phyloP scores from a whole-genome alignment of 1,284 basidiomycete genomes.

The Athelia sp. region DNA sequence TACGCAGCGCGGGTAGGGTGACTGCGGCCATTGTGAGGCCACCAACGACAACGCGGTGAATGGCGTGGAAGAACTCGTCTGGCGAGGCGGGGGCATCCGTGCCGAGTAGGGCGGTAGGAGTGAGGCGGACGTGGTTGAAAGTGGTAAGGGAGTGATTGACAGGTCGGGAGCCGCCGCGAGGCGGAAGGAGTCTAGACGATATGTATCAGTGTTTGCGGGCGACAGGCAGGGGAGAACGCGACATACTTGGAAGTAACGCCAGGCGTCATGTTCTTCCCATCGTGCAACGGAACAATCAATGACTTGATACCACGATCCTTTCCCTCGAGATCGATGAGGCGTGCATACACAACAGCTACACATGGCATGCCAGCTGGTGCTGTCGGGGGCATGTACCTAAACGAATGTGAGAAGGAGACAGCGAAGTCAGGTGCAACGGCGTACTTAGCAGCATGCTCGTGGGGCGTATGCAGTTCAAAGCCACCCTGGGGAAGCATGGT shows the following conservation, averaged over 20 bases:
- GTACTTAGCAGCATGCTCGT: conserved; percentile 31
- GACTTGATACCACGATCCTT: conserved; percentile 27
- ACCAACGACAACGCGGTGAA: background rate
- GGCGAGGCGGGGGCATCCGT: background rate
- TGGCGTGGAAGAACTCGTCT: background rate
- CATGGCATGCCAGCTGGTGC: conserved; percentile 27
- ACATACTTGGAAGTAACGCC: conserved; percentile 24
- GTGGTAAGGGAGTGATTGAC: background rate
- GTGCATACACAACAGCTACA: conserved; percentile 30
- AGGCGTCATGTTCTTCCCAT: conserved; percentile 26
- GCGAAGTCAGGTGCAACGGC: conserved; percentile 8
- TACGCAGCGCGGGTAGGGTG: background rate
- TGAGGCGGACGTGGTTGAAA: background rate
- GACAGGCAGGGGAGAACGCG: background rate
- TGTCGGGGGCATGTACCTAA: conserved; percentile 44
- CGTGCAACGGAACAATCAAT: conserved; percentile 29
- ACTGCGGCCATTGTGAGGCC: background rate
- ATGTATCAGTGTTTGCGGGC: background rate
- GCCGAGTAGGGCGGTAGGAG: background rate
- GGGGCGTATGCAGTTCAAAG: conserved; percentile 33
- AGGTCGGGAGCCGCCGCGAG: background rate
- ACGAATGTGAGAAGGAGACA: background rate
- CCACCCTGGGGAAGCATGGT: conserved; percentile 27
- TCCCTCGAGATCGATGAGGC: conserved; percentile 24
- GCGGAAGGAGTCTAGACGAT: background rate